Base-by-base conservation (phyloP, 2,329 filamentous ascomycete genomes). In the Pyrenophora graminea region DNA sequence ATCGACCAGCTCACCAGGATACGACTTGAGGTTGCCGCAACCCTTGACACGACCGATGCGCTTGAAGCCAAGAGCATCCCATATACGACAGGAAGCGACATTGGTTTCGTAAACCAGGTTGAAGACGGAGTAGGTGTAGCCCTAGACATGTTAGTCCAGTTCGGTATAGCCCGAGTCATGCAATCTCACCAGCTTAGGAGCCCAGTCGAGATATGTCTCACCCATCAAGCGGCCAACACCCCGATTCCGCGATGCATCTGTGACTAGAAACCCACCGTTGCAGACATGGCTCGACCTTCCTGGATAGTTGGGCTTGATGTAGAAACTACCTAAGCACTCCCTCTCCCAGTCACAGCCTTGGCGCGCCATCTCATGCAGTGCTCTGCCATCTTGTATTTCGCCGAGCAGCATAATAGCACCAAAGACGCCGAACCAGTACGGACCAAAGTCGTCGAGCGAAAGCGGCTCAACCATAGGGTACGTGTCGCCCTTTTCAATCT, bases 21-120 rank as follows among this genome's bases (percentile, higher is more conserved):
- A 76, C 27, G 76, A 78, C 56, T 77, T 77, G 31, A 81, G 68
- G 48, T 76, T 78, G n/a, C 78, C 79, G 48, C 76, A 78, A 25
- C 76, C 78, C 49, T 78, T 79, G 62, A 96, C 87, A 45, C 89
- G 85, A 17, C 91, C 91, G 68, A 96, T 94, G 51, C 91, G 86
- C 80, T 95, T 94, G 79, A 96, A 96, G 52, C 91, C 91, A 25
- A 96, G 82, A 1, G 87, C 89, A 74, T 96, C 91, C 91, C 91
- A 96, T 67, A 96, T 91, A 57, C 88, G 87, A 72, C 91, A 92
- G 27, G 89, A 93, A 1, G 89, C 91, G 19, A 94, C 88, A 73
- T 96, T 96, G 59, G 89, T 95, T 79, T 96, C 91, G 77, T 96
- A 96, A 6, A 96, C 91, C 42, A 96, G 83, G 73, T 96, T 96